Evolutionary conservation across 805 yeast species (phyloP).

Genomic region (Saccharomycopsis vini): DNA sequence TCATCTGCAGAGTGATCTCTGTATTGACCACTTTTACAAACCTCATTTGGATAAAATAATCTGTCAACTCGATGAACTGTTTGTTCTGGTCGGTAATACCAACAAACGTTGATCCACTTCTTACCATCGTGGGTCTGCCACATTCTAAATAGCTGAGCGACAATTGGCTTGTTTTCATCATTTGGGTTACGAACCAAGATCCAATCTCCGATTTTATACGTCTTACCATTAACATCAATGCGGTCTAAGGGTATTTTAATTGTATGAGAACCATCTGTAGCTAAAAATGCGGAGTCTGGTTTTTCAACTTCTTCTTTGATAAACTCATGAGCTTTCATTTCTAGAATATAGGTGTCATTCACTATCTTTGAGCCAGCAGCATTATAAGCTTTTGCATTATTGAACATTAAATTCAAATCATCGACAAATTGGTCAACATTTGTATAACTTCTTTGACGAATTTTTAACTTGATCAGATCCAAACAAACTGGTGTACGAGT

Average conservation of each 20-base stretch:
- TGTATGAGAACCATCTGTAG: slow-evolving; percentile 39
- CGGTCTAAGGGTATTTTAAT: slow-evolving; percentile 74
- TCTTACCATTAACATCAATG: slow-evolving; percentile 59
- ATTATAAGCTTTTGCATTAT: slow-evolving; percentile 61
- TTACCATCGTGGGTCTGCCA: slow-evolving; percentile 81
- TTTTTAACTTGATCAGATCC: slow-evolving; percentile 68
- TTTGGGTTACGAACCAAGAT: slow-evolving; percentile 79
- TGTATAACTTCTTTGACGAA: slow-evolving; percentile 75
- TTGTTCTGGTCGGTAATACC: slow-evolving; percentile 97
- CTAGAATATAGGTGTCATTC: slow-evolving; percentile 55
- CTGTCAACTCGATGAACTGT: slow-evolving; percentile 91
- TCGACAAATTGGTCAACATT: slow-evolving; percentile 66
- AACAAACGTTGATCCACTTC: slow-evolving; percentile 87
- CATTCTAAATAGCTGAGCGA: slow-evolving; percentile 86
- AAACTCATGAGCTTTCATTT: slow-evolving; percentile 46
- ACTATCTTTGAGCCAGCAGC: slow-evolving; percentile 48
- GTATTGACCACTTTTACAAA: slow-evolving; percentile 93
- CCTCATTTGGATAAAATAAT: slow-evolving; percentile 87
- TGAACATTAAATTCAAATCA: slow-evolving; percentile 68
- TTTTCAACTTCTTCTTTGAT: slow-evolving; percentile 64
- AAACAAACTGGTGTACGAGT: slow-evolving; percentile 56
- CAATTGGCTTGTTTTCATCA: slow-evolving; percentile 82
- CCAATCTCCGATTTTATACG: slow-evolving; percentile 91
- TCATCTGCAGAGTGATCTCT: slow-evolving; percentile 88
- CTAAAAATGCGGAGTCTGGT: slow-evolving; percentile 71